Base-by-base conservation (phyloP, 805 yeast genomes). In the Metschnikowia chrysomelidarum region DNA sequence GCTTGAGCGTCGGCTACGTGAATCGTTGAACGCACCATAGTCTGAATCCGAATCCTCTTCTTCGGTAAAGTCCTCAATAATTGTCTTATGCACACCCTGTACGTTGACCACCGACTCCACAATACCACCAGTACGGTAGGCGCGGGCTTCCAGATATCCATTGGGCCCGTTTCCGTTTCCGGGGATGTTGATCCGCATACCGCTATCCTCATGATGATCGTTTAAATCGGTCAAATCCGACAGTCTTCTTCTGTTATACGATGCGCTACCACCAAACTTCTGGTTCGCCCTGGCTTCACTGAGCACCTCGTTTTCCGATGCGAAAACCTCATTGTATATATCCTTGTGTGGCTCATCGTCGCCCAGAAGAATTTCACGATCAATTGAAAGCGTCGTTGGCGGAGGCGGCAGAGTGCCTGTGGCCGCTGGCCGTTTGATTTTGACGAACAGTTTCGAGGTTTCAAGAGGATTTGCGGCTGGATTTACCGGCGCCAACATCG, bases 1-100 rank as follows among this genome's bases (percentile, higher is more conserved):
- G 25, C 37, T 38, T 11, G 29, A 29, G 8, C 44, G 36, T 14
- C 36, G 37, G 33, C 32, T 31, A 23, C 30, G n/a, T 6, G 34
- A 23, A 32, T 37, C 37, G 24, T 40, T 38, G 25, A 32, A 24
- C 17, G 25, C 40, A 19, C 44, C 42, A 25, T 41, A 32, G 7
- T 51, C 59, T 19, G 38, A 14, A 24, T 59, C 64, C 7, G 44
- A 39, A 12, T 31, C 32, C 15, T 75, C 78, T 25, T 67, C 64
- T 37, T 65, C 73, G 43, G 75, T 59, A 5, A 73, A 70, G 35
- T 78, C 81, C 49, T 83, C 91, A 50, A 87, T 87, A 42, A 87
- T 84, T 3, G 94, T 87, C 67, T 87, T 87, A 50, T 78, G 80
- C 14, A 85, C 84, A 35, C 96, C 96, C 53, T 82, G 80, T 18